A percentile compares a stretch with the other conserved stretches of the same genome.
phyloP scores from a whole-genome alignment of 2,329 filamentous ascomycete species.

The Meredithiella fracta region DNA sequence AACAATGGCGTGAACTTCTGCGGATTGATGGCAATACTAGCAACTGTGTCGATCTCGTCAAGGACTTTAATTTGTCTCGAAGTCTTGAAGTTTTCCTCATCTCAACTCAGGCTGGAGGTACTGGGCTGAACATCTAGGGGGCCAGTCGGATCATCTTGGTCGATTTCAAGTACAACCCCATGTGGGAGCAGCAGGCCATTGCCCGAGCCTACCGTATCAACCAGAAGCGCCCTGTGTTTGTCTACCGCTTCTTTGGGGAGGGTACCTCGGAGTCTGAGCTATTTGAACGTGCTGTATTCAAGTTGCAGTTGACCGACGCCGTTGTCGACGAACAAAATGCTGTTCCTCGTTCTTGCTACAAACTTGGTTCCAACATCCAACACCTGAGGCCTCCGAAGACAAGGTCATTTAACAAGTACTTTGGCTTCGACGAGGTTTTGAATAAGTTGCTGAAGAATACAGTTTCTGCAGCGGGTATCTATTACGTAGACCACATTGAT shows the following conservation, averaged over 20 bases:
- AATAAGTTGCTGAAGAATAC: constrained; percentile 30
- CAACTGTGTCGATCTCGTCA: constrained; percentile 45
- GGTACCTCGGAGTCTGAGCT: constrained; percentile 66
- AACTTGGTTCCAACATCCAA: constrained; percentile 17
- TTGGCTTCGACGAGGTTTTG: constrained; percentile 13
- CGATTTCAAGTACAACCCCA: constrained; percentile 68
- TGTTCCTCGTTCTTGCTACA: constrained; percentile 44
- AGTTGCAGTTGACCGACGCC: constrained; percentile 59
- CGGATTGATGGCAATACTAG: constrained; percentile 53
- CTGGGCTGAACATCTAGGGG: constrained; percentile 68
- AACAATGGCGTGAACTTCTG: constrained; percentile 29
- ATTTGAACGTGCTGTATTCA: constrained; percentile 63
- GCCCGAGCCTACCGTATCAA: constrained; percentile 76
- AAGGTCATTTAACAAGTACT: constrained; percentile 5
- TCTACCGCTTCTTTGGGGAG: constrained; percentile 64
- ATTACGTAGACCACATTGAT: constrained; percentile 11
- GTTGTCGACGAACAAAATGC: constrained; percentile 75
- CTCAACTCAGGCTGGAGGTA: constrained; percentile 65
- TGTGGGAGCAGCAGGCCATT: constrained; percentile 71
- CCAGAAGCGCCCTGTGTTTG: constrained; percentile 62
- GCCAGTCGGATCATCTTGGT: constrained; percentile 79
- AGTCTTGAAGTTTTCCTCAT: constrained; percentile 53
- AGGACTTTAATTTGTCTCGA: constrained; percentile 46
- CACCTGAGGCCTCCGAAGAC: neutral
- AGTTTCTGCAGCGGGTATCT: neutral